Base-by-base conservation (phyloP, 2,329 filamentous ascomycete genomes). In the Zymoseptoria passerinii region DNA sequence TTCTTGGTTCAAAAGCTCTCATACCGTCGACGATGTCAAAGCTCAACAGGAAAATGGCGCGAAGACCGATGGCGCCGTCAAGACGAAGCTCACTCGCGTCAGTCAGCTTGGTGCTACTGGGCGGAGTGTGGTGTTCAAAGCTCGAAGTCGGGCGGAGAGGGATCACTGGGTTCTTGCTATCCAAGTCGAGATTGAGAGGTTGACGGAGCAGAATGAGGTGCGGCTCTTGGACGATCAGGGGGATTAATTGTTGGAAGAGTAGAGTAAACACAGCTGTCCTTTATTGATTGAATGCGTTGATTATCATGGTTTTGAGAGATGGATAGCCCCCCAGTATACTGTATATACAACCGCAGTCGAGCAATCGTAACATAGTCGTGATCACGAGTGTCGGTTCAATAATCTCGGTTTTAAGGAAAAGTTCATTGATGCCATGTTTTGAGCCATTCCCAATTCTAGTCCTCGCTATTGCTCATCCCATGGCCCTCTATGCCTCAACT, bases 131-230 rank as follows among this genome's bases (percentile, higher is more conserved):
- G 84, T 88, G 10, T 88, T 88, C 68, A 83, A 84, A 66, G 80
- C 84, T 40, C 77, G 84, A 55, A 85, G 81, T 69, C 75, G 85
- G 8, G 79, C 84, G 0, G 85, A 88, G 70, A 78, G 84, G 60
- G 85, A 88, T 71, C 80, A 83, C 64, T 88, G 85, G 85, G 85
- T 88, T 23, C 71, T 87, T 68, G 83, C 79, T 40, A 82, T 87
- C 58, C 80, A 80, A 55, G 82, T 82, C 61, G 85, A 87, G 74
- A 87, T 87, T 69, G 84, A 87, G 73, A 74, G 82, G 53, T 57
- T 63, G 57, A 74, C 71, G 13, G 78, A 80, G 61, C 81, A 84
- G 65, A 74, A 58, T 8, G 81, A 84, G 63, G 74, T 81, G 51
- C 73, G 79, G 52, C 71, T 82, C 62, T 64, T 71, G 6, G 62